A percentile compares a stretch with the other conserved stretches of the same genome.
Evolutionary conservation across 371 early-diverging fungal species (phyloP).

Genomic region (Mortierella sp.): DNA sequence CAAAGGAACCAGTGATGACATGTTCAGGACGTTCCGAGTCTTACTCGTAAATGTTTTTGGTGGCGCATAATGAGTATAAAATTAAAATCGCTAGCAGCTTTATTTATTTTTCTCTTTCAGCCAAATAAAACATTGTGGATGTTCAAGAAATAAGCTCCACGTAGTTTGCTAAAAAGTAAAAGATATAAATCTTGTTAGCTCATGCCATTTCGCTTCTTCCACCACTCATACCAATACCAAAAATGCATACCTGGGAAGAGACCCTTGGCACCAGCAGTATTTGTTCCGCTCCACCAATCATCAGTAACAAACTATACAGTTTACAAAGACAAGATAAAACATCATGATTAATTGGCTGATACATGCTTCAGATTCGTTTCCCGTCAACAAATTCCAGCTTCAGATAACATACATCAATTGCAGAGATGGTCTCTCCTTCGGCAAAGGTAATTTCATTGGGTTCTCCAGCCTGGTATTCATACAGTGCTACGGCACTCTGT

Average conservation of each 20-base stretch:
- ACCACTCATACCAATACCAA: background rate
- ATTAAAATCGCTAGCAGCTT: too few species aligned
- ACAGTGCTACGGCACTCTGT: conserved; percentile 75
- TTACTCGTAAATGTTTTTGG: conserved; percentile 46
- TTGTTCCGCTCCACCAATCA: conserved; percentile 94
- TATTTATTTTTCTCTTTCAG: too few species aligned
- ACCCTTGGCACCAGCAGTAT: conserved; percentile 68
- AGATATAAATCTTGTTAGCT: background rate
- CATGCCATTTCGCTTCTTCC: background rate
- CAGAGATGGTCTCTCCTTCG: conserved; percentile 80
- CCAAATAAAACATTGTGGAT: too few species aligned
- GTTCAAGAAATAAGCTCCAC: conserved; percentile 58
- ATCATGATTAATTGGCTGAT: background rate
- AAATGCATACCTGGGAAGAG: conserved; percentile 81
- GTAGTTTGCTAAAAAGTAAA: conserved; percentile 62
- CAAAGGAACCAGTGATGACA: conserved; percentile 45
- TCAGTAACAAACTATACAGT: conserved; percentile 75
- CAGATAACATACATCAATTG: conserved; percentile 71
- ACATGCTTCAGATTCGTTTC: background rate
- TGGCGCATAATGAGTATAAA: conserved; percentile 14
- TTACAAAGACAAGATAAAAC: background rate
- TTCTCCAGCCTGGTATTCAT: conserved; percentile 90
- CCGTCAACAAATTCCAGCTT: background rate
- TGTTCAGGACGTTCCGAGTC: conserved; percentile 38
- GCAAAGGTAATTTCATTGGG: conserved; percentile 89